Conservation (phyloP, 2,329 filamentous ascomycete genomes). For the Ploettnerulaceae sp. region DNA sequence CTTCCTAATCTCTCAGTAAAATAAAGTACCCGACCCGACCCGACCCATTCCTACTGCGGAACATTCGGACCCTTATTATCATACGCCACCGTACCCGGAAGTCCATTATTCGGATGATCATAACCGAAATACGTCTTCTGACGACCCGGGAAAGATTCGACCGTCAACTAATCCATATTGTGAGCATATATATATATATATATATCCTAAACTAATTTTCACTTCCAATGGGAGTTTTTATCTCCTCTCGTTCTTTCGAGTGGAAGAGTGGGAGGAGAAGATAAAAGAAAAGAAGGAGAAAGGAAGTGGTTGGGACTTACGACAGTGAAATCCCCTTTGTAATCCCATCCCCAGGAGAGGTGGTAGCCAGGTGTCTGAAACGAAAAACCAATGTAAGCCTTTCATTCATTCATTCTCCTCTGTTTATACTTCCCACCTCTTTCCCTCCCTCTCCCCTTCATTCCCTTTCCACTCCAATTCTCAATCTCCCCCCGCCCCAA, state of each 20-base stretch:
- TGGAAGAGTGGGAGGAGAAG: too few species aligned
- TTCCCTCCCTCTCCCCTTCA: neutral
- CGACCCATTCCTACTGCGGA: neutral
- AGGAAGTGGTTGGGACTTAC: too few species aligned
- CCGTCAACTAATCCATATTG: neutral
- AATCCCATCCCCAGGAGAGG: conserved; percentile 12
- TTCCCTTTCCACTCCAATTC: neutral
- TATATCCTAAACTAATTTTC: neutral
- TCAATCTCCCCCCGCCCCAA: too few species aligned
- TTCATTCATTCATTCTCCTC: neutral
- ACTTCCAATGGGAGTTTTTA: too few species aligned
- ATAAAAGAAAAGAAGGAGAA: too few species aligned
- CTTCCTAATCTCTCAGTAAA: too few species aligned
- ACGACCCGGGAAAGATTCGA: neutral
- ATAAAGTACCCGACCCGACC: too few species aligned
- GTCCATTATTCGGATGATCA: neutral
- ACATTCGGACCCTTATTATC: neutral
- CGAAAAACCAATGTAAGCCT: neutral
- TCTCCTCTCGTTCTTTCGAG: too few species aligned
- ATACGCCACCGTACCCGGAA: conserved; percentile 1
- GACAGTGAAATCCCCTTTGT: conserved; percentile 6
- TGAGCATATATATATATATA: too few species aligned
- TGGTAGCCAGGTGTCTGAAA: neutral
- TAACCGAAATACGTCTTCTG: conserved; percentile 3
- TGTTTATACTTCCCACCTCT: neutral